A percentile compares a stretch with the other conserved stretches of the same genome.
Evolutionary conservation across 768 basidiomycete genomes (phyloP).

Genomic region (Calocybe indica): DNA sequence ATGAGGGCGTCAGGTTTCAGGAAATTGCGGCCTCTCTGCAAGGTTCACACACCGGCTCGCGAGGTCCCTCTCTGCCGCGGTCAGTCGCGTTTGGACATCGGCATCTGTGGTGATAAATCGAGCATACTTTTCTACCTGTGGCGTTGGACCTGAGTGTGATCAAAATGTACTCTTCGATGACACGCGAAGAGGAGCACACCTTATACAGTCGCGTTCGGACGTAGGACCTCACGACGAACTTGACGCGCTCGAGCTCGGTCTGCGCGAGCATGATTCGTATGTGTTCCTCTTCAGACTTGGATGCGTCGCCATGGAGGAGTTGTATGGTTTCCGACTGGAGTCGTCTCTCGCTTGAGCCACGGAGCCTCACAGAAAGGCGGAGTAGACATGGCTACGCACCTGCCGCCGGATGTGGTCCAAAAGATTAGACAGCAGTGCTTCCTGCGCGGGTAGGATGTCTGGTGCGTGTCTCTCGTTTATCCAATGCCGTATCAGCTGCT

Average conservation of each 20-base stretch:
- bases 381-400: conserved; percentile 40
- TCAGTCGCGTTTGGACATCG: conserved; percentile 71
- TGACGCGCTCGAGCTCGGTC: conserved; percentile 91
- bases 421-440: conserved; percentile 55
- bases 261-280: conserved; percentile 90
- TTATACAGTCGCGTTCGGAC: conserved; percentile 83
- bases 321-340: conserved; percentile 74
- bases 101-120: conserved; percentile 69
- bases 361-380: not conserved
- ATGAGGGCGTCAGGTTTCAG: not conserved
- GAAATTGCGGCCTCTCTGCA: not conserved
- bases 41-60: conserved; percentile 53
- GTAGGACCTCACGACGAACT: conserved; percentile 88
- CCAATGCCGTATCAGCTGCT: conserved; percentile 76
- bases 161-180: conserved; percentile 5
- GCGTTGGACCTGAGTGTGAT: conserved; percentile 15
- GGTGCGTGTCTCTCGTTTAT: conserved; percentile 81
- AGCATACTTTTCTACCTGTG: conserved; percentile 84
- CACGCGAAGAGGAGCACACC: conserved; percentile 33
- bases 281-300: conserved; percentile 88
- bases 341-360: not conserved
- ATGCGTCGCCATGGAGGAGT: conserved; percentile 70
- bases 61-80: conserved; percentile 77
- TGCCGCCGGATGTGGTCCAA: conserved; percentile 78
- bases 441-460: conserved; percentile 71